These are phyloP conservation scores for Tripterygium wilfordii DNA, from an alignment of 177 flowering plant species.

Conservation along the genomic window DNA sequence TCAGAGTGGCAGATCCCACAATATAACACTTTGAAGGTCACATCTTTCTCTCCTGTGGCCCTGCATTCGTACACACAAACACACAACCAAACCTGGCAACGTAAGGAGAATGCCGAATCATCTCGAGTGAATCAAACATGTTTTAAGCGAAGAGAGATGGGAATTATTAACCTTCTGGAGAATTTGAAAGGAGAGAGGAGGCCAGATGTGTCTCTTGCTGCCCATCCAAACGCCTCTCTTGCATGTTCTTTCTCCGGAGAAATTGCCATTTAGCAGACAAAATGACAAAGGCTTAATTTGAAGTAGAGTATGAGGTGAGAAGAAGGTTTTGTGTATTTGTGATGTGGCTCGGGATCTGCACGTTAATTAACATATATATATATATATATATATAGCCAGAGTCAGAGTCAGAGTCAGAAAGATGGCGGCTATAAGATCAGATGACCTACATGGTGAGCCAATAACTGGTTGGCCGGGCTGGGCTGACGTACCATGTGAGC, in stretches of 20 bases:
- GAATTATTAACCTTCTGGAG: conserved; percentile 34
- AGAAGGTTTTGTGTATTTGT: no score
- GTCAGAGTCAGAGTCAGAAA: no score
- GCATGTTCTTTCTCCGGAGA: conserved; percentile 26
- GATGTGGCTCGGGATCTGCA: no score
- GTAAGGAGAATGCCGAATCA: neutral
- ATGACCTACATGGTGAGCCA: no score
- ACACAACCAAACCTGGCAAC: neutral
- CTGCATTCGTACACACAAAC: conserved; percentile 1
- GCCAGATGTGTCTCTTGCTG: conserved; percentile 47
- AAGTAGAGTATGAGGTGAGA: no score
- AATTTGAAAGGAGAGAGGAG: conserved; percentile 47
- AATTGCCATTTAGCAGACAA: conserved; percentile 3
- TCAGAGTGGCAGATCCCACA: conserved; percentile 21
- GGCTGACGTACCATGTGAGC: no score
- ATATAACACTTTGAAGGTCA: conserved; percentile 9
- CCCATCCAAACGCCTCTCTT: conserved; percentile 42
- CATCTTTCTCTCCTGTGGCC: conserved; percentile 12
- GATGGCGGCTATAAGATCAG: no score
- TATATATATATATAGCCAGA: no score
- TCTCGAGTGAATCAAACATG: neutral
- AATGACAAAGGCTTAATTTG: no score
- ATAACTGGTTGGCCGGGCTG: no score
- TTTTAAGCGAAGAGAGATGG: neutral
- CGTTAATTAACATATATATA: no score